Evolutionary conservation across 2,329 filamentous ascomycete genomes (phyloP), one percentile per base, ranked within the genome.

Genomic region (Endothia cerciana): DNA sequence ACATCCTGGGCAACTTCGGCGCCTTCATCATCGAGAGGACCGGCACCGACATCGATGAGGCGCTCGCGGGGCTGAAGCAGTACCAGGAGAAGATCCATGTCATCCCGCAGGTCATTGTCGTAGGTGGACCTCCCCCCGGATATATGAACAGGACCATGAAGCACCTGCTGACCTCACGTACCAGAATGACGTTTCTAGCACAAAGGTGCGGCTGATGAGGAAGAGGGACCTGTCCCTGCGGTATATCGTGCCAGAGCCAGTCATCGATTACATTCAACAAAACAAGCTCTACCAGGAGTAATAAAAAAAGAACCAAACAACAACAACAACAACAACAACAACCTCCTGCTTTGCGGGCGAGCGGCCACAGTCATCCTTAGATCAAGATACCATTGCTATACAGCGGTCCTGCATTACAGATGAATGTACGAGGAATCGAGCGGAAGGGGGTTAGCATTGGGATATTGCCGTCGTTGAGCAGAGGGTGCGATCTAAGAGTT

Each of bases 51-150:
- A 91, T 96, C 60, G 91, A 97, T 69, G 91, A 96, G 74, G 93
- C 94, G 1, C 83, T 97, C 56, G 89, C 90, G n/a, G 90, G 87
- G 55, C 82, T 97, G 57, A 89, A 93, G 74, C 86, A 88, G 67
- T 97, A 91, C 87, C 89, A 92, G 73, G 87, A 93, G 72, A 95
- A 97, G 71, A 89, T 97, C 68, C 89, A 92, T 74, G 91, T 97
- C 63, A 94, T 97, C 69, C 91, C 92, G 65, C 92, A 97, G 77
- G 86, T 97, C 61, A 94, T 97, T 59, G 89, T 92, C 70, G 76
- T 91, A 95, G 72, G 89, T 95, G 67, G 91, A 88, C 71, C 91
- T 87, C 68, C 36, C 30, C 2, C 47, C 13, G 33, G 41, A 33
- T n/a, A 36, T n/a, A 11, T 22, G 8, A 6, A 41, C n/a, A 25